phyloP scores from a whole-genome alignment of 768 basidiomycete genomes.

The Hemileccinum rubropunctum region DNA sequence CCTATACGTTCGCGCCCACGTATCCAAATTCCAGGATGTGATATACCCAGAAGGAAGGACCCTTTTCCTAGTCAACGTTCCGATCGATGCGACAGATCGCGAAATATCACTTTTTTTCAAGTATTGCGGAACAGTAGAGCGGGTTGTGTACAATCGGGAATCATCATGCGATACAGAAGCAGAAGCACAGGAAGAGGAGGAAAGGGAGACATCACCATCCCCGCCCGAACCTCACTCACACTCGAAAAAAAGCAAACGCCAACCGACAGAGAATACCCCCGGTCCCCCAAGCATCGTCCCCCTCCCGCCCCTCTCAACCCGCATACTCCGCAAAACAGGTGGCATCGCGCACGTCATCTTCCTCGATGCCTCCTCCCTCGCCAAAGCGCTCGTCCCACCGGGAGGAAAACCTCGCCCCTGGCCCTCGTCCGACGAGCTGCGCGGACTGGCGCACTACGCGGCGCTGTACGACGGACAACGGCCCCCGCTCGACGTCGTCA shows the following conservation, averaged over 20 bases:
- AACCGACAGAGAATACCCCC: slow-evolving; percentile 11
- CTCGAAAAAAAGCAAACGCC: slow-evolving; percentile 29
- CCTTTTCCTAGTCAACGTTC: slow-evolving; percentile 85
- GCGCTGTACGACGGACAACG: slow-evolving; percentile 63
- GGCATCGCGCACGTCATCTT: slow-evolving; percentile 68
- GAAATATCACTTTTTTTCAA: slow-evolving; percentile 80
- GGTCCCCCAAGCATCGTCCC: slow-evolving; percentile 54
- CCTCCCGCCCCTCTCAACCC: slow-evolving; percentile 51
- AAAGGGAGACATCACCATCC: not conserved
- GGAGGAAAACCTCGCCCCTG: slow-evolving; percentile 53
- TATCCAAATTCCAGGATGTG: slow-evolving; percentile 40
- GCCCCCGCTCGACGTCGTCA: slow-evolving; percentile 71
- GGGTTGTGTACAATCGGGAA: slow-evolving; percentile 61
- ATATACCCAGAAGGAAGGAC: slow-evolving; percentile 60
- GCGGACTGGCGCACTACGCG: slow-evolving; percentile 71
- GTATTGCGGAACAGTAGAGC: slow-evolving; percentile 72
- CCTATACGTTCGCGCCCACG: slow-evolving; percentile 74
- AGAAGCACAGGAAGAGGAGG: not conserved
- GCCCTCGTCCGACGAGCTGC: slow-evolving; percentile 60
- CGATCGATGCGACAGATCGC: slow-evolving; percentile 82
- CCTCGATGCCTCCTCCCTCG: slow-evolving; percentile 69
- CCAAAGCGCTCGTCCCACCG: slow-evolving; percentile 56
- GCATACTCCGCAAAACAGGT: slow-evolving; percentile 61
- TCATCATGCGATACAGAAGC: slow-evolving; percentile 30
- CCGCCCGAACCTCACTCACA: not conserved